Percentiles rank a stretch among this genome's conserved stretches.
These are phyloP conservation scores for Bothriochloa decipiens DNA, from an alignment of 176 grass and related monocot species.

Conservation along the genomic window DNA sequence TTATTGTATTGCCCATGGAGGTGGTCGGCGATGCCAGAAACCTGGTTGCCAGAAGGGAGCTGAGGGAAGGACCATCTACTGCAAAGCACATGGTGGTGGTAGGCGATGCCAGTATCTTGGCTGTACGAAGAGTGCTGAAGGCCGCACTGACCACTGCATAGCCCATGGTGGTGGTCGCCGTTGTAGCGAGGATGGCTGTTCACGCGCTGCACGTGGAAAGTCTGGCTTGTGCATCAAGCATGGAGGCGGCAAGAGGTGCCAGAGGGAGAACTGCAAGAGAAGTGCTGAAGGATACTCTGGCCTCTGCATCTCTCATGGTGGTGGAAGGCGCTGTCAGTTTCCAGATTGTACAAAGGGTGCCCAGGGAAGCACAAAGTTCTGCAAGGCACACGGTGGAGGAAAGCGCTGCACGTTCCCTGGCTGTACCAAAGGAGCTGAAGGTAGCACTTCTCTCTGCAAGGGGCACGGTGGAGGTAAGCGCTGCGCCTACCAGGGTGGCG, in stretches of 20 bases:
- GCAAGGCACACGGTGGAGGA: slow-evolving; percentile 81
- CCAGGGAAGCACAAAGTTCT: slow-evolving; percentile 79
- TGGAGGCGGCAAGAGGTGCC: slow-evolving; percentile 85
- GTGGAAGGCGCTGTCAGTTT: slow-evolving; percentile 70
- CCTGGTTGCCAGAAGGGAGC: slow-evolving; percentile 80
- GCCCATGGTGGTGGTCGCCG: slow-evolving; percentile 70
- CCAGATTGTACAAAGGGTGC: slow-evolving; percentile 70
- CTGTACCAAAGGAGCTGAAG: slow-evolving; percentile 77
- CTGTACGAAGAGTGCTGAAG: slow-evolving; percentile 75
- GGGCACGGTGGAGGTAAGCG: slow-evolving; percentile 84
- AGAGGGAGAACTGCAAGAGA: slow-evolving; percentile 63
- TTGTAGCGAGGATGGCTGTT: slow-evolving; percentile 60
- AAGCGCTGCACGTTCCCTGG: slow-evolving; percentile 84
- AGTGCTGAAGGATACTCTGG: slow-evolving; percentile 77
- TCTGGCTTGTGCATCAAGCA: slow-evolving; percentile 87
- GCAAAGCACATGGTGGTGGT: slow-evolving; percentile 82
- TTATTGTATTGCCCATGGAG: slow-evolving; percentile 78
- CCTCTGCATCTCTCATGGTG: slow-evolving; percentile 82
- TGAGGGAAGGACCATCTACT: slow-evolving; percentile 82
- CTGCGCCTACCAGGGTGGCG: slow-evolving; percentile 68
- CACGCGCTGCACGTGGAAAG: slow-evolving; percentile 74
- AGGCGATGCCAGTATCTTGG: slow-evolving; percentile 69
- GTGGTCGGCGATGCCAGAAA: slow-evolving; percentile 67
- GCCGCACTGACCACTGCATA: slow-evolving; percentile 73
- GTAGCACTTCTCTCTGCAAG: slow-evolving; percentile 79